A percentile compares a stretch with the other conserved stretches of the same genome.
Evolutionary conservation across 1,139 yeast genomes (phyloP).

Genomic region (Nakaseomyces bracarensis): DNA sequence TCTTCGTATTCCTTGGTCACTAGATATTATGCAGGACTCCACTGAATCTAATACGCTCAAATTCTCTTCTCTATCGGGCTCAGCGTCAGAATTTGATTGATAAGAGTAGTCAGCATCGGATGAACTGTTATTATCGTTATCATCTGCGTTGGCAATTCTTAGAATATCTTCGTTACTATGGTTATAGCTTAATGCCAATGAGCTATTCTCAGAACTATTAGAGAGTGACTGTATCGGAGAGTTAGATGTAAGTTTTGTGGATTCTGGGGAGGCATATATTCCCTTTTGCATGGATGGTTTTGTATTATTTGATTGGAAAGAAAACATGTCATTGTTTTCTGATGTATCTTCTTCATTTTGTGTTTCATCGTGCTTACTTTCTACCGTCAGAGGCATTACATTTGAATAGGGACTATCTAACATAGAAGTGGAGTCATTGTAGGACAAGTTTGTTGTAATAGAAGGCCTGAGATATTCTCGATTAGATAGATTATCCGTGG

Average conservation of each 20-base stretch:
- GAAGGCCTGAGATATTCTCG: not conserved
- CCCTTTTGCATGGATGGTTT: not conserved
- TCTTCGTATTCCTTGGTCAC: not conserved
- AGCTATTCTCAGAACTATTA: not conserved
- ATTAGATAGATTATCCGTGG: not conserved
- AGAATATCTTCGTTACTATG: conserved; percentile 1
- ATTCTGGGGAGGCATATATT: not conserved
- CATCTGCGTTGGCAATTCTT: conserved; percentile 3
- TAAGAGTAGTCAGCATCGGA: not conserved
- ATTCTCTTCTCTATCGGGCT: not conserved
- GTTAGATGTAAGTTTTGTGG: not conserved
- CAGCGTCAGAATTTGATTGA: not conserved
- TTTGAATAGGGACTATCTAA: conserved; percentile 3
- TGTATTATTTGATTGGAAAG: not conserved
- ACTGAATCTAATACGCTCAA: not conserved
- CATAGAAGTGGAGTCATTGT: not conserved
- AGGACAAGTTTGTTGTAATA: not conserved
- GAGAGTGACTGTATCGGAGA: not conserved
- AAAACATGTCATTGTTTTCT: not conserved
- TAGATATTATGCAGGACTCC: not conserved
- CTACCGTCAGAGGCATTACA: conserved; percentile 1
- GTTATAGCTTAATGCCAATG: not conserved
- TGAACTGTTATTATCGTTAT: not conserved
- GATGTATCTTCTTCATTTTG: not conserved
- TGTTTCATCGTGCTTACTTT: not conserved